These are phyloP conservation scores for Claviceps spartinae DNA, from an alignment of 2,329 filamentous ascomycete genomes.

Conservation along the genomic window DNA sequence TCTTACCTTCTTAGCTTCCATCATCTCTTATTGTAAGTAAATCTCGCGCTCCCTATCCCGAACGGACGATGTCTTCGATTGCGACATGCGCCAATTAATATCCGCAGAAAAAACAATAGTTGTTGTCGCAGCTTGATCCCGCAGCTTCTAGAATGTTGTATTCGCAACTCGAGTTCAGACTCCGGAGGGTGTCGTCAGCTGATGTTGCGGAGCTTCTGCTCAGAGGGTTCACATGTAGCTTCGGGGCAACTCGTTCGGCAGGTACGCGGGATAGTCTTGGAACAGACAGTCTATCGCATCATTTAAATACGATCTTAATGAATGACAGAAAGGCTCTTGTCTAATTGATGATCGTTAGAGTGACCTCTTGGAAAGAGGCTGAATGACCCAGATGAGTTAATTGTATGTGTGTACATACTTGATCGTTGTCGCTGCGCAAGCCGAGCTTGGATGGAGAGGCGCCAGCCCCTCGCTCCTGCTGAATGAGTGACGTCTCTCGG, in stretches of 20 bases:
- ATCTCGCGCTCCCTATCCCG: background rate
- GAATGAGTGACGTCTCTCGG: background rate
- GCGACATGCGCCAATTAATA: background rate
- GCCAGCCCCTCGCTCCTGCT: background rate
- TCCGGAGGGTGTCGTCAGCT: background rate
- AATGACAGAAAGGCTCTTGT: background rate
- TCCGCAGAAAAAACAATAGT: background rate
- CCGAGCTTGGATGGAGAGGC: constrained; percentile 1
- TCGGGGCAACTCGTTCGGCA: background rate
- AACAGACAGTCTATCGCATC: background rate
- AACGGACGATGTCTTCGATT: background rate
- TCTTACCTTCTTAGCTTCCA: constrained; percentile 30
- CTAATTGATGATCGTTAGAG: background rate
- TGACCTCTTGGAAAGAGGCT: background rate
- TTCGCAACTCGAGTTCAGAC: background rate
- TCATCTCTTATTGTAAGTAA: constrained; percentile 12
- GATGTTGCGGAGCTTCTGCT: background rate
- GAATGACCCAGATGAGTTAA: background rate
- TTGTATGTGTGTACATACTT: too few relatives aligned
- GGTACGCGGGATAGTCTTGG: background rate
- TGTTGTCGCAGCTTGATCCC: background rate
- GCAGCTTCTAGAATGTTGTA: background rate
- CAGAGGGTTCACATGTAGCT: background rate
- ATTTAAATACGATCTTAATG: background rate
- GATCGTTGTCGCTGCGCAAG: background rate